These are phyloP conservation scores for Aspergillus cejpii DNA, from an alignment of 2,329 filamentous ascomycete genomes.

Conservation along the genomic window DNA sequence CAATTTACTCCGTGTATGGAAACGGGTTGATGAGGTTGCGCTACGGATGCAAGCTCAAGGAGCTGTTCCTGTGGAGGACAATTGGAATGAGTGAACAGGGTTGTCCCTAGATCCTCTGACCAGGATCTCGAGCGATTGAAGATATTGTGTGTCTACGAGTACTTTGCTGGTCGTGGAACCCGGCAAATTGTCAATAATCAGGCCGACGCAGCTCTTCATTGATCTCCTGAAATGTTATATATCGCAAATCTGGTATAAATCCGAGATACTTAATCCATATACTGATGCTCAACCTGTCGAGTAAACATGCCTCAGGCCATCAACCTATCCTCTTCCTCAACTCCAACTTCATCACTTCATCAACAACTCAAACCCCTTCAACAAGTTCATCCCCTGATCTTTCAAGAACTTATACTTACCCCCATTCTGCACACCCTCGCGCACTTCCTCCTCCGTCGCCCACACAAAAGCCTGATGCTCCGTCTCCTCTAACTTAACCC, in stretches of 20 bases:
- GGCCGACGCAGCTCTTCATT: too few relatives aligned
- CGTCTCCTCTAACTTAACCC: conserved; percentile 25
- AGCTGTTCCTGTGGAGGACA: conserved; percentile 42
- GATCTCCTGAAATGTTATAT: background rate
- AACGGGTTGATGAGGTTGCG: conserved; percentile 66
- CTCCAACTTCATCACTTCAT: too few relatives aligned
- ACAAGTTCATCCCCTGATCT: conserved; percentile 20
- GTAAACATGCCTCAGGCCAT: too few relatives aligned
- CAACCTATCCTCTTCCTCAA: too few relatives aligned
- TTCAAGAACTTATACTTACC: conserved; percentile 19
- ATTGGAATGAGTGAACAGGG: conserved; percentile 10
- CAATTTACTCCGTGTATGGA: conserved; percentile 81
- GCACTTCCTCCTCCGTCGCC: conserved; percentile 34
- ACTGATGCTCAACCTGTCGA: too few relatives aligned
- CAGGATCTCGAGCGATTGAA: too few relatives aligned
- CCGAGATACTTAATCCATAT: background rate
- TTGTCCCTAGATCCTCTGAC: too few relatives aligned
- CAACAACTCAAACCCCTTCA: conserved; percentile 19
- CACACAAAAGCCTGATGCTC: conserved; percentile 37
- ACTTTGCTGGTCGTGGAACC: too few relatives aligned
- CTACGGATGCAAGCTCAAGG: conserved; percentile 56
- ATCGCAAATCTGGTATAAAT: background rate
- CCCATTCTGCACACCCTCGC: conserved; percentile 7
- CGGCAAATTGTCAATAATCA: too few relatives aligned
- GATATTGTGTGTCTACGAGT: too few relatives aligned